Conservation (phyloP, 1,139 yeast genomes). For the Pichia sp. region DNA sequence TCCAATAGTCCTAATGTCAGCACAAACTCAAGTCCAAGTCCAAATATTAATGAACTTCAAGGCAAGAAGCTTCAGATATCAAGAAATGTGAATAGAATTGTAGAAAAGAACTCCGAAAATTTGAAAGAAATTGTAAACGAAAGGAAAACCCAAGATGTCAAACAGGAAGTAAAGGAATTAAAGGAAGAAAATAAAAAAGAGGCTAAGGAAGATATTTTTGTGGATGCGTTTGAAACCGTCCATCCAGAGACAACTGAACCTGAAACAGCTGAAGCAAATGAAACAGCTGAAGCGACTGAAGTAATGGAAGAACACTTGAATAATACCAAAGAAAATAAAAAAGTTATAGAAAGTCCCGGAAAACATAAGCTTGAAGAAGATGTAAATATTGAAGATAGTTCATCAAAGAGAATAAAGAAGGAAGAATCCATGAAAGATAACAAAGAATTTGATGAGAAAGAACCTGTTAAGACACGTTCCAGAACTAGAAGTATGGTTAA, state of each 20-base stretch:
- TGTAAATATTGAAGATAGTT: not conserved
- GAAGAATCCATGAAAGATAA: not conserved
- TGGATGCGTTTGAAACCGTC: slow-evolving; percentile 2
- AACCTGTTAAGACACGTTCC: slow-evolving; percentile 4
- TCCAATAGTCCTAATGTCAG: too few species aligned
- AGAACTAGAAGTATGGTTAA: slow-evolving; percentile 11
- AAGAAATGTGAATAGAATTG: slow-evolving; percentile 3
- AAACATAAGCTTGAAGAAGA: slow-evolving; percentile 8
- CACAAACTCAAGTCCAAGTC: not conserved
- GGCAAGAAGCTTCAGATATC: slow-evolving; percentile 11
- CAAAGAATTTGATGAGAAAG: not conserved
- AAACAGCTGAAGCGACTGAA: not conserved
- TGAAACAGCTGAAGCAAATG: not conserved
- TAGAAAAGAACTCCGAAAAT: slow-evolving; percentile 3
- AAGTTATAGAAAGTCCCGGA: not conserved
- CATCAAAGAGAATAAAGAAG: slow-evolving; percentile 4
- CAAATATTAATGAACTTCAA: slow-evolving; percentile 10
- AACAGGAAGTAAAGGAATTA: not conserved
- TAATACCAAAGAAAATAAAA: not conserved
- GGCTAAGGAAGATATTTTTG: slow-evolving; percentile 7
- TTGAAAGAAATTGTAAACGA: not conserved
- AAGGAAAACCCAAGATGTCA: not conserved
- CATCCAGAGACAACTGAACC: too few species aligned
- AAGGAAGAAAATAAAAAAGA: not conserved
- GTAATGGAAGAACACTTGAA: not conserved